Evolutionary conservation across 2,329 filamentous ascomycete species (phyloP).

Genomic region (Aspergillus carbonarius): DNA sequence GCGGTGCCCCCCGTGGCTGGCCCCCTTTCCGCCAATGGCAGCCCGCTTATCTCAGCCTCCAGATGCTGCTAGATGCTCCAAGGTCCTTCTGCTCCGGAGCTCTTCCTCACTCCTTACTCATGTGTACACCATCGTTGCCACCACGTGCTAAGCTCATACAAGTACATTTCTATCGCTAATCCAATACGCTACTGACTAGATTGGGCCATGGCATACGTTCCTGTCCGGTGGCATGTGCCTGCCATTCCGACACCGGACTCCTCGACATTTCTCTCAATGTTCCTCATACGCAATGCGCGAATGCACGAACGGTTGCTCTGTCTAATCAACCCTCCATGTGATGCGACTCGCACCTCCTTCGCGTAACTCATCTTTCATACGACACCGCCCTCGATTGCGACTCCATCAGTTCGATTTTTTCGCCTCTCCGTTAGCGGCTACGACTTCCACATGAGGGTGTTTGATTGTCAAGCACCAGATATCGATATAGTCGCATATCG

Average conservation of each 20-base stretch:
- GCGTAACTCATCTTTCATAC: background rate
- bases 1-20: background rate
- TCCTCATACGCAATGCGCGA: background rate
- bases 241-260: background rate
- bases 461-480: constrained; percentile 99
- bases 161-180: constrained; percentile 18
- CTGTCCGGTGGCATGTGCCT: background rate
- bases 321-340: background rate
- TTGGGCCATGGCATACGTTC: background rate
- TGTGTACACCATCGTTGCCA: background rate
- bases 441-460: constrained; percentile 59
- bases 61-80: background rate
- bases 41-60: constrained; percentile 4
- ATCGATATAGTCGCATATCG: constrained; percentile 96
- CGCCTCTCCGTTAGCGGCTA: constrained; percentile 23
- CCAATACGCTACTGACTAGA: constrained; percentile 11
- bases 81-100: background rate
- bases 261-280: background rate
- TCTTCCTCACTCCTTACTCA: background rate
- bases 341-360: background rate
- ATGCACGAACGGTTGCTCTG: background rate
- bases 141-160: constrained; percentile 1
- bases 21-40: background rate
- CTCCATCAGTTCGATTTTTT: constrained; percentile 29
- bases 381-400: background rate